A percentile compares a stretch with the other conserved stretches of the same genome.
Conservation (phyloP, 2,329 filamentous ascomycete genomes). For the Biscogniauxia sp. region DNA sequence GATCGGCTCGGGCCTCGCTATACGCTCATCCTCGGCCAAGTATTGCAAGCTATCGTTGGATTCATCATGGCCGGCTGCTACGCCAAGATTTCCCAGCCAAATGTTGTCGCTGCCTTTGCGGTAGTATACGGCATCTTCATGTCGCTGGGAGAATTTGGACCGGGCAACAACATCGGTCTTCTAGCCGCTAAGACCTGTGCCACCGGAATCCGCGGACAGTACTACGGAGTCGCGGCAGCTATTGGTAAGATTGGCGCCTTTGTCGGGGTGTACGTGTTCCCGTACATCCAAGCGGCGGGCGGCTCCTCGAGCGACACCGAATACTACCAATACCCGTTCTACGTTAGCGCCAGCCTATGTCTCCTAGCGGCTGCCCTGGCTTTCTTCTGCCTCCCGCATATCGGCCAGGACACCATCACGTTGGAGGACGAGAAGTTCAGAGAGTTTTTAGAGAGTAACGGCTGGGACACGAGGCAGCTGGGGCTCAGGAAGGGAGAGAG, state of each 20-base stretch:
- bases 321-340: conserved; percentile 83
- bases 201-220: conserved; percentile 77
- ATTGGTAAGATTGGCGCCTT: conserved; percentile 79
- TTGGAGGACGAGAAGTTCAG: conserved; percentile 75
- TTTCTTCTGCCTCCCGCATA: conserved; percentile 68
- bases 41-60: conserved; percentile 72
- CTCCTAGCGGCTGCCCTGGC: conserved; percentile 68
- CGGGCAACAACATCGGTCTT: conserved; percentile 88
- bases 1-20: conserved; percentile 78
- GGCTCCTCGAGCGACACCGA: conserved; percentile 46
- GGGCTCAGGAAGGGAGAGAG: conserved; percentile 40
- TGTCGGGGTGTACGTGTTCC: conserved; percentile 80
- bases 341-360: conserved; percentile 74
- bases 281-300: conserved; percentile 64
- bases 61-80: conserved; percentile 89
- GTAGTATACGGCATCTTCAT: conserved; percentile 80
- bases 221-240: conserved; percentile 70
- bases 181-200: conserved; percentile 84
- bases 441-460: conserved; percentile 67
- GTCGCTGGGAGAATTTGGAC: conserved; percentile 75
- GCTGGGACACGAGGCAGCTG: conserved; percentile 67
- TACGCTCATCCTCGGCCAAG: conserved; percentile 69
- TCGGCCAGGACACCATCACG: conserved; percentile 83
- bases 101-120: conserved; percentile 71
- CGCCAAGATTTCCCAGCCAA: conserved; percentile 60